phyloP scores from a whole-genome alignment of 2,329 filamentous ascomycete species.

The Cordyceps fumosorosea region DNA sequence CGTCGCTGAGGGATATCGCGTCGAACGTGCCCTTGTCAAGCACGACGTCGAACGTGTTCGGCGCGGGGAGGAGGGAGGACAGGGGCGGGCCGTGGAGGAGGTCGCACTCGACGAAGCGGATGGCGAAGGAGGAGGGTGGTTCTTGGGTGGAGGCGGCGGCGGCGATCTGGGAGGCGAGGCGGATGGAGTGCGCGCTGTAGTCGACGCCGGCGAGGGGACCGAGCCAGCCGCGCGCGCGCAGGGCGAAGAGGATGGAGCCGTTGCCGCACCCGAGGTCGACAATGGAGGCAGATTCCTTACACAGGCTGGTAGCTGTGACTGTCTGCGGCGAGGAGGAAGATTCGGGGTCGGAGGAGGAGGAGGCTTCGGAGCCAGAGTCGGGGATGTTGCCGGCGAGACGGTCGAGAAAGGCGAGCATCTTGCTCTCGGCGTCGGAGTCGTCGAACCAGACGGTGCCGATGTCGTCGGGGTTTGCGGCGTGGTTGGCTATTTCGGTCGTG shows the following conservation, averaged over 20 bases:
- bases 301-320: background rate
- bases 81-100: constrained; percentile 42
- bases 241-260: constrained; percentile 79
- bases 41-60: constrained; percentile 68
- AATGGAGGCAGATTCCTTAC: constrained; percentile 46
- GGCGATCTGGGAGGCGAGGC: constrained; percentile 63
- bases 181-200: constrained; percentile 70
- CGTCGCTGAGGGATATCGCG: constrained; percentile 71
- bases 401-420: constrained; percentile 65
- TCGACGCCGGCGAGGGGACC: constrained; percentile 80
- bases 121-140: background rate
- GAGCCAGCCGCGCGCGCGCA: constrained; percentile 58
- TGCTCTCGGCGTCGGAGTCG: constrained; percentile 80
- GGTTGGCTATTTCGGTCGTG: constrained; percentile 62
- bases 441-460: constrained; percentile 95
- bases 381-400: constrained; percentile 19
- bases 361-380: constrained; percentile 20
- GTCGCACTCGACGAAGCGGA: constrained; percentile 55
- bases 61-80: constrained; percentile 35
- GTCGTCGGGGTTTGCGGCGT: constrained; percentile 65
- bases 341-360: constrained; percentile 15
- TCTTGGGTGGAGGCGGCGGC: constrained; percentile 16
- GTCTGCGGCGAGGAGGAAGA: constrained; percentile 9
- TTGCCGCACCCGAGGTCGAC: constrained; percentile 93
- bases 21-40: constrained; percentile 99